phyloP scores from a whole-genome alignment of 495 filamentous ascomycete genomes.

The Penicillium goetzii region DNA sequence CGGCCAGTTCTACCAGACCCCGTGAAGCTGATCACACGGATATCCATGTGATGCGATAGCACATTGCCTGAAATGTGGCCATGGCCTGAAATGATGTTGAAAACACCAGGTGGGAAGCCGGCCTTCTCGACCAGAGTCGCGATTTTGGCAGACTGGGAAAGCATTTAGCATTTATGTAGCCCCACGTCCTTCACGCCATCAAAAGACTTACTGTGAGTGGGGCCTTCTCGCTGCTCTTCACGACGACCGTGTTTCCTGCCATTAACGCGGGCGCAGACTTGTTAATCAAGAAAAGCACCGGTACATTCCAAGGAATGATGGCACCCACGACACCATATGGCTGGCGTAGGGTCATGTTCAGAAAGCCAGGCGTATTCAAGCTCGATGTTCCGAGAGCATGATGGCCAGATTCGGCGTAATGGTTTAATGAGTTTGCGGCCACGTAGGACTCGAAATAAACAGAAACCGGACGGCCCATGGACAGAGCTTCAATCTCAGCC shows the following conservation, averaged over 20 bases:
- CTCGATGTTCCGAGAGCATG: constrained; percentile 50
- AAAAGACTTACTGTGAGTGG: constrained; percentile 50
- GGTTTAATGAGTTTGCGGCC: constrained; percentile 24
- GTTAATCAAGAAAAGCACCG: constrained; percentile 38
- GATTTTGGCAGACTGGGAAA: constrained; percentile 9
- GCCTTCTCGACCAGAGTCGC: constrained; percentile 12
- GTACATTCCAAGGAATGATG: constrained; percentile 44
- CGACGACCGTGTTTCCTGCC: constrained; percentile 59
- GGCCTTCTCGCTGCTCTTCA: constrained; percentile 62
- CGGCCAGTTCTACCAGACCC: constrained; percentile 27
- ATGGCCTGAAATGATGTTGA: constrained; percentile 15
- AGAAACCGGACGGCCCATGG: constrained; percentile 38
- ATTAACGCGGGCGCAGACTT: constrained; percentile 60
- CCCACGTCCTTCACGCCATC: neutral
- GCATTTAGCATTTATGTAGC: neutral
- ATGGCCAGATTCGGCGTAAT: constrained; percentile 32
- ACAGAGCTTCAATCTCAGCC: constrained; percentile 47
- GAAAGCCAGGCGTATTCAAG: constrained; percentile 60
- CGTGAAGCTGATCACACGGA: constrained; percentile 65
- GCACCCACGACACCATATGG: constrained; percentile 40
- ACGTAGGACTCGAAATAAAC: constrained; percentile 23
- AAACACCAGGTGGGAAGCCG: constrained; percentile 12
- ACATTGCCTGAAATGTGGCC: constrained; percentile 74
- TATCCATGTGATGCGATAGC: constrained; percentile 71
- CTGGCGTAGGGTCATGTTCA: constrained; percentile 46